phyloP scores from a whole-genome alignment of 1,139 yeast species.

The Blastobotrys indianensis region DNA sequence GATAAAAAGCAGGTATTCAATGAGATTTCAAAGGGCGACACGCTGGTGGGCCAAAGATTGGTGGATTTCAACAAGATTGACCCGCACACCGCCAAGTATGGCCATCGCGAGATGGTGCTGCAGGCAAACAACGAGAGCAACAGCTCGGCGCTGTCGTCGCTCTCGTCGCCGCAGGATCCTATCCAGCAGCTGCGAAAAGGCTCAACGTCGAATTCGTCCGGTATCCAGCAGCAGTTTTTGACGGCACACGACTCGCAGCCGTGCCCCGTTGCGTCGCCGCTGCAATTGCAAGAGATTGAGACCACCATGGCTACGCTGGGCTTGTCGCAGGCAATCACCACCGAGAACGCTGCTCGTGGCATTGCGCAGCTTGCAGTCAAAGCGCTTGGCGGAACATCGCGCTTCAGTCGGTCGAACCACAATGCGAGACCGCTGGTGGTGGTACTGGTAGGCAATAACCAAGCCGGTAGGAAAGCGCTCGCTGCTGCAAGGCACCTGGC shows the following conservation, averaged over 20 bases:
- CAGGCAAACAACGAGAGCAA: slow-evolving; percentile 28
- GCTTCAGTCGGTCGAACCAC: slow-evolving; percentile 57
- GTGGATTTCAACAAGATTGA: slow-evolving; percentile 63
- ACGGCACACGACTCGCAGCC: slow-evolving; percentile 17
- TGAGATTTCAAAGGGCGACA: slow-evolving; percentile 62
- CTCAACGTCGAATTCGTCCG: not conserved
- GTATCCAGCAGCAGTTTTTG: slow-evolving; percentile 3
- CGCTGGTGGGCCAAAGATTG: slow-evolving; percentile 56
- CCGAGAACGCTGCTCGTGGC: slow-evolving; percentile 72
- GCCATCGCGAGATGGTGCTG: slow-evolving; percentile 69
- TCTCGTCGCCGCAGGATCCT: not conserved
- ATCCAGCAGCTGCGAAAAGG: slow-evolving; percentile 9
- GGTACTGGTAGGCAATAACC: slow-evolving; percentile 63
- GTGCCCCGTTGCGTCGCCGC: slow-evolving; percentile 65
- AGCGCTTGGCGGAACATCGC: slow-evolving; percentile 61
- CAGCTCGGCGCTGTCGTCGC: not conserved
- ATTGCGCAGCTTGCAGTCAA: slow-evolving; percentile 54
- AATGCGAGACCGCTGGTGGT: slow-evolving; percentile 77
- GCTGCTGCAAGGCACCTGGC: slow-evolving; percentile 77
- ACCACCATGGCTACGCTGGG: slow-evolving; percentile 49
- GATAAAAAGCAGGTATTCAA: slow-evolving; percentile 78
- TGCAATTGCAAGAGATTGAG: slow-evolving; percentile 77
- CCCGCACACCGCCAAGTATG: slow-evolving; percentile 41
- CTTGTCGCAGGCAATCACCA: slow-evolving; percentile 42
- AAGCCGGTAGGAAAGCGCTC: slow-evolving; percentile 70